These are phyloP conservation scores for Lactifluus piperatus DNA, from an alignment of 768 basidiomycete species.

Conservation along the genomic window DNA sequence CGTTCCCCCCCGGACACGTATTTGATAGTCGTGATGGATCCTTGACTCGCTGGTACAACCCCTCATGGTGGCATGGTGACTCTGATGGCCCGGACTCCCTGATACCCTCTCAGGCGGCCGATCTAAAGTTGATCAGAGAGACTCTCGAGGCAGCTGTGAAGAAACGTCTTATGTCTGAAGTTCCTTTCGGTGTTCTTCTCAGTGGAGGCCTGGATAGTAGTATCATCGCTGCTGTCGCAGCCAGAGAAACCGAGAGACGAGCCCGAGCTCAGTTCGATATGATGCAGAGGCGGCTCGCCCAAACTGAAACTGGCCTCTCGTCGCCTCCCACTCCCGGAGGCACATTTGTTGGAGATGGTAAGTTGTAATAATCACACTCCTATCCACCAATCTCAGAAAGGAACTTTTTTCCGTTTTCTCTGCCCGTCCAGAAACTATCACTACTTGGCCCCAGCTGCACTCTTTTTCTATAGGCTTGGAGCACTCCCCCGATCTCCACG, in stretches of 20 bases:
- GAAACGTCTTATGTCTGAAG: conserved; percentile 96
- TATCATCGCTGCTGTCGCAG: conserved; percentile 90
- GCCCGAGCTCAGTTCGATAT: conserved; percentile 67
- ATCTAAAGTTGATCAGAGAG: conserved; percentile 66
- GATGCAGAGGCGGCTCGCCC: conserved; percentile 51
- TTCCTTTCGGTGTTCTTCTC: conserved; percentile 94
- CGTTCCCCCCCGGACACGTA: conserved; percentile 96
- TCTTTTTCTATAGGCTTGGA: conserved; percentile 96
- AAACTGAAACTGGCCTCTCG: conserved; percentile 45
- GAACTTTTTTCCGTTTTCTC: neutral
- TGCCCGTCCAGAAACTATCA: conserved; percentile 48
- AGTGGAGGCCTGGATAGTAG: conserved; percentile 95
- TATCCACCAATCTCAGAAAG: neutral
- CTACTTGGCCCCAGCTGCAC: conserved; percentile 92
- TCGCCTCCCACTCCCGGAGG: conserved; percentile 41
- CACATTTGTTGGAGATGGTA: conserved; percentile 38
- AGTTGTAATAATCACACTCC: conserved; percentile 12
- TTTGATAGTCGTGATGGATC: conserved; percentile 80
- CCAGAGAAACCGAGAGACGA: conserved; percentile 90
- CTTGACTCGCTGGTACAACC: conserved; percentile 78
- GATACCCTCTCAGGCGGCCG: conserved; percentile 51
- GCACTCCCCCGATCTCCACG: conserved; percentile 90
- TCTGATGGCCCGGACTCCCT: conserved; percentile 44
- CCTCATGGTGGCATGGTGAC: conserved; percentile 87
- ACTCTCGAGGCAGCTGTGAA: conserved; percentile 85